Conservation (phyloP, 495 filamentous ascomycete species). For the Aspergillus cristatus region DNA sequence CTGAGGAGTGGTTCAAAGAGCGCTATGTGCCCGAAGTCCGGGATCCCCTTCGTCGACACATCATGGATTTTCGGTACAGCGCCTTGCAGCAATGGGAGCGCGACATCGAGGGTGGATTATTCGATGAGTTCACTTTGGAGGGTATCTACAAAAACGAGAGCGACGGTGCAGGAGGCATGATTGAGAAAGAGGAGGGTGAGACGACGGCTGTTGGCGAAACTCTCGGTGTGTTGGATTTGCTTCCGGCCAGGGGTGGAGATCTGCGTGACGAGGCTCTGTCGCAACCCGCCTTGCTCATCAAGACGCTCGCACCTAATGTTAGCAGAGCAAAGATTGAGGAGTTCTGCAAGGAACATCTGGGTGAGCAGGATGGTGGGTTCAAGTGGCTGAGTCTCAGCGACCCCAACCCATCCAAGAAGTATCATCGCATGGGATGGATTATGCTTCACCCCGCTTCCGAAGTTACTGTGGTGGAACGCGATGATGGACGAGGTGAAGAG, state of each 20-base stretch:
- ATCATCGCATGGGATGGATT: slow-evolving; percentile 97
- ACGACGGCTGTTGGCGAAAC: slow-evolving; percentile 85
- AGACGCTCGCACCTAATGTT: slow-evolving; percentile 94
- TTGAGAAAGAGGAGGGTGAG: slow-evolving; percentile 94
- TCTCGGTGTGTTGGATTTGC: slow-evolving; percentile 79
- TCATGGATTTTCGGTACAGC: slow-evolving; percentile 65
- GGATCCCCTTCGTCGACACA: slow-evolving; percentile 54
- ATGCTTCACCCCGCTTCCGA: slow-evolving; percentile 79
- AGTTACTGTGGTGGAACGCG: slow-evolving; percentile 41
- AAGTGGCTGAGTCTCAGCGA: slow-evolving; percentile 91
- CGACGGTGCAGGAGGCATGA: slow-evolving; percentile 73
- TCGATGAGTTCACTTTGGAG: slow-evolving; percentile 92
- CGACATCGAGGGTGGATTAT: slow-evolving; percentile 69
- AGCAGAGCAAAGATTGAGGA: slow-evolving; percentile 87
- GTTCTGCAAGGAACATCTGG: slow-evolving; percentile 86
- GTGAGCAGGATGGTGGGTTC: slow-evolving; percentile 76
- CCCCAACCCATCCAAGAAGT: slow-evolving; percentile 93
- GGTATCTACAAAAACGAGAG: slow-evolving; percentile 91
- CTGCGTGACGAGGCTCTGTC: slow-evolving; percentile 72
- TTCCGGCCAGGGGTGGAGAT: slow-evolving; percentile 70
- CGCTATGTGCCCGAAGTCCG: slow-evolving; percentile 78
- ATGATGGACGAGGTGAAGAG: slow-evolving; percentile 58
- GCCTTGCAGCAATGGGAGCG: slow-evolving; percentile 76
- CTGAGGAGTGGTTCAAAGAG: slow-evolving; percentile 97
- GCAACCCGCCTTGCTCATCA: slow-evolving; percentile 90